A percentile compares a stretch with the other conserved stretches of the same genome.
These are phyloP conservation scores for Yamadazyma kitorensis DNA, from an alignment of 805 yeast genomes.

Conservation along the genomic window DNA sequence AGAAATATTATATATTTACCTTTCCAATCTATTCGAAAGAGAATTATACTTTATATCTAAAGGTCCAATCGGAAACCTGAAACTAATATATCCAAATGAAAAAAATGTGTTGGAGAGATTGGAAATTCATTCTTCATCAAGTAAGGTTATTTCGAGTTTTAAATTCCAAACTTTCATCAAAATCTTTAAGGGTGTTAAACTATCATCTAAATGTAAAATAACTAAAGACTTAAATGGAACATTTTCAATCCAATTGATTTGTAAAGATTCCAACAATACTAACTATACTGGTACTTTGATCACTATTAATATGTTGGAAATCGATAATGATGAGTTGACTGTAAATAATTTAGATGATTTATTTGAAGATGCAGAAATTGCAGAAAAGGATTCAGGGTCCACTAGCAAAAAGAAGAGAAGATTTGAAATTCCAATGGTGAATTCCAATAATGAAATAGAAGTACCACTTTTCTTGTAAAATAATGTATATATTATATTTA, in stretches of 20 bases:
- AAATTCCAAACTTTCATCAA: slow-evolving; percentile 32
- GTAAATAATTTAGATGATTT: slow-evolving; percentile 6
- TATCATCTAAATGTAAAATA: slow-evolving; percentile 39
- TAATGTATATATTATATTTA: slow-evolving; percentile 11
- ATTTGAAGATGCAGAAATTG: slow-evolving; percentile 7
- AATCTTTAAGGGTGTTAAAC: slow-evolving; percentile 33
- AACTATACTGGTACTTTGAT: slow-evolving; percentile 37
- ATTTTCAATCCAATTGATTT: slow-evolving; percentile 36
- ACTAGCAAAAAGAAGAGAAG: slow-evolving; percentile 1
- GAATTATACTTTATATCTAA: slow-evolving; percentile 58
- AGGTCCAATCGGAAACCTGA: slow-evolving; percentile 73
- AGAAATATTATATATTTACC: slow-evolving; percentile 28
- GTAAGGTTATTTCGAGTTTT: slow-evolving; percentile 24
- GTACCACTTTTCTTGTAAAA: slow-evolving; percentile 14
- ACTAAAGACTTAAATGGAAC: slow-evolving; percentile 35
- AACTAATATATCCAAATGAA: slow-evolving; percentile 63
- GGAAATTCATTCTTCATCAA: slow-evolving; percentile 28
- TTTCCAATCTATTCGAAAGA: slow-evolving; percentile 28
- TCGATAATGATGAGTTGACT: slow-evolving; percentile 8
- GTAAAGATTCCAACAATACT: slow-evolving; percentile 26
- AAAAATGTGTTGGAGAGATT: slow-evolving; percentile 61
- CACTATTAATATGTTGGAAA: slow-evolving; percentile 39
- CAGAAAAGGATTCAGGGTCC: neutral
- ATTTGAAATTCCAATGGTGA: neutral
- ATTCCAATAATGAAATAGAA: slow-evolving; percentile 5